Evolutionary conservation across 164 flowering plant genomes (phyloP), one percentile per base, ranked within the genome.

Genomic region (Berberis thunbergii): DNA sequence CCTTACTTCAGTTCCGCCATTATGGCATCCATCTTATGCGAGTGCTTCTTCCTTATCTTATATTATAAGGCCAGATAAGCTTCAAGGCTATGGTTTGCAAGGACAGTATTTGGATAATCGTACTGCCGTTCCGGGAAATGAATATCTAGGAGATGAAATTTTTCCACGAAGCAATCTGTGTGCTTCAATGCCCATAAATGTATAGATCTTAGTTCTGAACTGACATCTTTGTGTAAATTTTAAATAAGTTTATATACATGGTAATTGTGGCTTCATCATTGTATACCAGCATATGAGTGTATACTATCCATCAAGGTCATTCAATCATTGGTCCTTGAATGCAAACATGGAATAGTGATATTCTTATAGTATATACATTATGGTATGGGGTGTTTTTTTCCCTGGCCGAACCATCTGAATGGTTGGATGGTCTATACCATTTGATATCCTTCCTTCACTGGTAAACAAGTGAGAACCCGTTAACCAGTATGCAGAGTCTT

Each of bases 21-120:
- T 67, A 53, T 72, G 73, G 79, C 59, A 62, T 26, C 3, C 67
- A 38, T 60, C 68, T 46, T 70, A 64, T 57, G 61, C 62, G 43
- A 66, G 64, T 57, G 71, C 57, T 64, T 49, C 78, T 69, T 62
- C 72, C 6, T 53, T 64, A 8, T n/a, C 75, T 42, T 55, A 75
- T 41, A 46, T 67, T 46, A 45, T 58, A 45, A 67, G 39, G 49
- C 76, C 70, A 50, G 67, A 66, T 61, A 69, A 67, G 49, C 54
- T 62, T 45, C 69, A 70, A n/a, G 73, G 70, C 11, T 59, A 59
- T 64, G 66, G 73, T 46, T 67, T 72, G 64, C 76, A 67, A 49
- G 69, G 67, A 45, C 73, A 73, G 9, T 57, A 57, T 61, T 10
- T 70, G 66, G 73, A 70, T 50, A 50, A 59, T 38, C 58, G 67